Evolutionary conservation across 306 rosid genomes (phyloP).

Genomic region (Urtica urens): DNA sequence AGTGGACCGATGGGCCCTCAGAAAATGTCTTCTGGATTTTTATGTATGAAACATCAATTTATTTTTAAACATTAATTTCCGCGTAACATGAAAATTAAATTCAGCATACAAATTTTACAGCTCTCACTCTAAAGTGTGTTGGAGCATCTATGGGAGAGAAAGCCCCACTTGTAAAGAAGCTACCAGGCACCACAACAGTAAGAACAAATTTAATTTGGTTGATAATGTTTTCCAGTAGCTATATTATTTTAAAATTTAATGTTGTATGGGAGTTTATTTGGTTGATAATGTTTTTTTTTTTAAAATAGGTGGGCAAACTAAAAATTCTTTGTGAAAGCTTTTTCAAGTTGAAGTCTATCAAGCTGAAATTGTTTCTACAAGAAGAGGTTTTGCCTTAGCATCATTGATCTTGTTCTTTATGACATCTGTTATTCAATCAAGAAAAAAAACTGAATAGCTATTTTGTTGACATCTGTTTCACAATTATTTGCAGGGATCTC

Average conservation of each 20-base stretch:
- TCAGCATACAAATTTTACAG: constrained; percentile 38
- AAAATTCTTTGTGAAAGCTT: constrained; percentile 86
- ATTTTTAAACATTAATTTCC: neutral
- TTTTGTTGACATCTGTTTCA: neutral
- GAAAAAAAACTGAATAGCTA: neutral
- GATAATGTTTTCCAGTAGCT: neutral
- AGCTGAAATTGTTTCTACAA: constrained; percentile 63
- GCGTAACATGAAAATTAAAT: constrained; percentile 11
- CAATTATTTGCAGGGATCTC: constrained; percentile 55
- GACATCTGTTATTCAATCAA: neutral
- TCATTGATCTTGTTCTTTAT: neutral
- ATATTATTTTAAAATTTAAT: no score
- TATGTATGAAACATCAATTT: constrained; percentile 35
- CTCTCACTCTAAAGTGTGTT: constrained; percentile 70
- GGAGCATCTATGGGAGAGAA: constrained; percentile 96
- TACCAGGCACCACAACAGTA: constrained; percentile 82
- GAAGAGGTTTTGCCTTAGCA: constrained; percentile 58
- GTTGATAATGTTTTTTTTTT: constrained; percentile 1
- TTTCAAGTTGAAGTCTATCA: constrained; percentile 69
- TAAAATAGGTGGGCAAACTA: constrained; percentile 69
- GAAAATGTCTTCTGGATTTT: constrained; percentile 66
- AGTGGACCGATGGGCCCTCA: constrained; percentile 53
- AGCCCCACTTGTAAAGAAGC: constrained; percentile 59
- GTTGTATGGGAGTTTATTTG: neutral
- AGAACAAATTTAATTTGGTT: neutral